phyloP scores from a whole-genome alignment of 176 grass and related monocot genomes.

The Oryza meridionalis region DNA sequence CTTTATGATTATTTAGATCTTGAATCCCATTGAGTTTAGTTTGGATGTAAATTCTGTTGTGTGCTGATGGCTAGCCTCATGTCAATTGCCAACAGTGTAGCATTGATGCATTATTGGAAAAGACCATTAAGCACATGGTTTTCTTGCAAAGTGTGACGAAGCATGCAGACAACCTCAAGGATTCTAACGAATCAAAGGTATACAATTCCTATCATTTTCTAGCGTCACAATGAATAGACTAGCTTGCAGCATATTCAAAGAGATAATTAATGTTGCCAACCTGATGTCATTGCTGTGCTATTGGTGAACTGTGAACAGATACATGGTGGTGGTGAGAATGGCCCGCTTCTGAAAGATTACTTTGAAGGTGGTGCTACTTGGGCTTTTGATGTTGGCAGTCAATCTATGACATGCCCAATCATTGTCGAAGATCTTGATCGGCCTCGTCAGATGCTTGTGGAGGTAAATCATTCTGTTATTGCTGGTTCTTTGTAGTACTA shows the following conservation, averaged over 20 bases:
- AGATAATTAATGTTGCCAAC: slow-evolving; percentile 20
- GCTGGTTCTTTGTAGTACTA: slow-evolving; percentile 4
- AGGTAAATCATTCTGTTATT: slow-evolving; percentile 54
- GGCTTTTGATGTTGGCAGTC: slow-evolving; percentile 81
- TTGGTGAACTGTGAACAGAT: slow-evolving; percentile 52
- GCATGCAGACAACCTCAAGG: slow-evolving; percentile 79
- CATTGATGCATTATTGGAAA: slow-evolving; percentile 85
- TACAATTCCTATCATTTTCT: slow-evolving; percentile 1
- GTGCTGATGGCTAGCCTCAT: slow-evolving; percentile 31
- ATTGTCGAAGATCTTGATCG: slow-evolving; percentile 83
- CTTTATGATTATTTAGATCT: slow-evolving; percentile 28
- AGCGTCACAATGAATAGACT: background rate
- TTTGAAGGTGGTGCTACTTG: slow-evolving; percentile 85
- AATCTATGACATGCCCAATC: slow-evolving; percentile 76
- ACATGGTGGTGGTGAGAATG: slow-evolving; percentile 56
- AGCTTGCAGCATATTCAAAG: slow-evolving; percentile 18
- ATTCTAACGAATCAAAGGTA: slow-evolving; percentile 73
- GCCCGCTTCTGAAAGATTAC: slow-evolving; percentile 68
- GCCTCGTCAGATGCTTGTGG: slow-evolving; percentile 81
- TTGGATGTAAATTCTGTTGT: slow-evolving; percentile 1
- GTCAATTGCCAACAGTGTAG: slow-evolving; percentile 72
- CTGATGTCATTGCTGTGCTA: slow-evolving; percentile 13
- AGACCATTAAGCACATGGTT: slow-evolving; percentile 90
- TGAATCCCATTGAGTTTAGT: slow-evolving; percentile 1
- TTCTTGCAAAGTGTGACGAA: slow-evolving; percentile 90